phyloP scores from a whole-genome alignment of 1,284 basidiomycete species.

The Sporisorium iseilematis-ciliati region DNA sequence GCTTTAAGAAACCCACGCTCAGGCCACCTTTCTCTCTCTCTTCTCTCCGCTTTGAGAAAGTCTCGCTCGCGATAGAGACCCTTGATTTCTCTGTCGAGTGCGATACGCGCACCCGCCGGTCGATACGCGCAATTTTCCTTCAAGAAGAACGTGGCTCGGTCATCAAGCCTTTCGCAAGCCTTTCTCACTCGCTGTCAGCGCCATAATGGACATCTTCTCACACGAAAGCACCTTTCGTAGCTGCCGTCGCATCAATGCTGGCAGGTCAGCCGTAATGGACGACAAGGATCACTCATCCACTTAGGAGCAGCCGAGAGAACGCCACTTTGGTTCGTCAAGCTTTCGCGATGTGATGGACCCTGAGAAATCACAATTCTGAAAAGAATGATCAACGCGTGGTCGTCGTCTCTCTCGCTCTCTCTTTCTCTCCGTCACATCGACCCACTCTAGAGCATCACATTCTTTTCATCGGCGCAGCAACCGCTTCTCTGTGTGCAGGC shows the following conservation, averaged over 20 bases:
- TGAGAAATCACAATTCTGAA: neutral
- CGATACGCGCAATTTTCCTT: too few species aligned
- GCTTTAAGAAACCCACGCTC: neutral
- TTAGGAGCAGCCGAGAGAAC: neutral
- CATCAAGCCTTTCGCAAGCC: too few species aligned
- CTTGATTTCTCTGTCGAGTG: neutral
- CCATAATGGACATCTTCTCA: too few species aligned
- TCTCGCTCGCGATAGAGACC: neutral
- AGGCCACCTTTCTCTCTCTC: constrained; percentile 3
- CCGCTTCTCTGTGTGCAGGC: too few species aligned
- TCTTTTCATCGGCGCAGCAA: too few species aligned
- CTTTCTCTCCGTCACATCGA: too few species aligned
- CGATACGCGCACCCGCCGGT: constrained; percentile 1
- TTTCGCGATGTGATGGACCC: neutral
- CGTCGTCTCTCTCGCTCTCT: neutral
- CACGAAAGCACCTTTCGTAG: neutral
- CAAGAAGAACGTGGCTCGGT: too few species aligned
- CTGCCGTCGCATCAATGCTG: neutral
- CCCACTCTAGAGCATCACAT: too few species aligned
- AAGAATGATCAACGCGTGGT: neutral
- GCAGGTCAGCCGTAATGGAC: neutral
- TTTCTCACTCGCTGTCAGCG: too few species aligned
- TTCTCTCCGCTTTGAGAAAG: too few species aligned
- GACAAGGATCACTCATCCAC: neutral
- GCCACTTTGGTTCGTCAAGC: neutral